Evolutionary conservation across 2,329 filamentous ascomycete genomes (phyloP).

Genomic region (Coniochaeta sp.): DNA sequence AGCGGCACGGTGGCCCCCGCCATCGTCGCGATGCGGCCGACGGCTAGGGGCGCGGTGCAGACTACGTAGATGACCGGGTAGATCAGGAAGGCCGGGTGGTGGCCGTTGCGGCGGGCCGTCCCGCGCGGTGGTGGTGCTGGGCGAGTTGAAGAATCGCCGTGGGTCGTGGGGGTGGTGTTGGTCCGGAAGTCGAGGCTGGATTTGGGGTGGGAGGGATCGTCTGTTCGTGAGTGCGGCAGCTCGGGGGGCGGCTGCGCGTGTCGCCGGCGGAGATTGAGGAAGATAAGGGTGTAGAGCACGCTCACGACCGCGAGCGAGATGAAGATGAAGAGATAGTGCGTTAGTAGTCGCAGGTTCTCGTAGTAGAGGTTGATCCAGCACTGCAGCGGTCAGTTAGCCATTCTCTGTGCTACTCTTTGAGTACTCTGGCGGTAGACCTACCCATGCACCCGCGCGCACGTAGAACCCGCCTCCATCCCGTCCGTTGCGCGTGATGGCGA

Average conservation of each 20-base stretch:
- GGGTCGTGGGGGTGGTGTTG: slow-evolving; percentile 4
- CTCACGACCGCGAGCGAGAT: slow-evolving; percentile 26
- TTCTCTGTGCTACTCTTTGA: background rate
- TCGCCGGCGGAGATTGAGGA: slow-evolving; percentile 22
- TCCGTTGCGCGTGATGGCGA: slow-evolving; percentile 17
- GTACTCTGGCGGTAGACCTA: slow-evolving; percentile 13
- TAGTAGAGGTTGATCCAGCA: slow-evolving; percentile 55
- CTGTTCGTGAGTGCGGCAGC: background rate
- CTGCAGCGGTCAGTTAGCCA: slow-evolving; percentile 19
- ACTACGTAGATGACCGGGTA: slow-evolving; percentile 57
- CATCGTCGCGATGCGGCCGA: slow-evolving; percentile 52
- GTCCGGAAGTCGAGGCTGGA: slow-evolving; percentile 2
- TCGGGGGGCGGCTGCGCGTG: background rate
- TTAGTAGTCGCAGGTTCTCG: slow-evolving; percentile 43
- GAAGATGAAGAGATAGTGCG: slow-evolving; percentile 59
- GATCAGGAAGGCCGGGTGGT: slow-evolving; percentile 41
- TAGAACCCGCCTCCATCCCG: slow-evolving; percentile 29
- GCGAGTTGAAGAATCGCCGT: slow-evolving; percentile 2
- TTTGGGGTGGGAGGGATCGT: background rate
- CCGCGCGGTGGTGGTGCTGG: background rate
- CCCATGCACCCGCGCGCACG: slow-evolving; percentile 47
- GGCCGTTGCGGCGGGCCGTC: too few relatives aligned
- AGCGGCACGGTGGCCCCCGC: slow-evolving; percentile 36
- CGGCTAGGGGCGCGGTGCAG: slow-evolving; percentile 53
- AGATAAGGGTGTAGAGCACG: slow-evolving; percentile 27